phyloP scores from a whole-genome alignment of 1,284 basidiomycete genomes.

The Cutaneotrichosporon daszewskae region DNA sequence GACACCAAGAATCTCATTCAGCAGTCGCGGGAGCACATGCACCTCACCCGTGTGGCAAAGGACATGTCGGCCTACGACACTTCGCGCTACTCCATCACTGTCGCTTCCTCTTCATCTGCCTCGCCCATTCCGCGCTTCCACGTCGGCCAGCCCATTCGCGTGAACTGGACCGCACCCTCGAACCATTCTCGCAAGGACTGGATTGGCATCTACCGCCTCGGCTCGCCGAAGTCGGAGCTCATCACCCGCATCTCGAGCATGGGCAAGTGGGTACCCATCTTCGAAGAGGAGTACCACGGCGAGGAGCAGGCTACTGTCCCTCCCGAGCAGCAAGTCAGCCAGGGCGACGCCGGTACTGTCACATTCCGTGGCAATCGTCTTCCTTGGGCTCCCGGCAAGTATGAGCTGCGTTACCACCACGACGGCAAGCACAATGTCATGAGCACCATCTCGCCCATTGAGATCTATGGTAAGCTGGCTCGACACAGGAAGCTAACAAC shows the following conservation, averaged over 20 bases:
- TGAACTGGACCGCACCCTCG: slow-evolving; percentile 80
- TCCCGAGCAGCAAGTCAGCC: slow-evolving; percentile 23
- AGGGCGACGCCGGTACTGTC: slow-evolving; percentile 59
- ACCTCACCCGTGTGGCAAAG: slow-evolving; percentile 79
- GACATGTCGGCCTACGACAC: slow-evolving; percentile 74
- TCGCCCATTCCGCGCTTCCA: slow-evolving; percentile 59
- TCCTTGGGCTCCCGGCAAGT: slow-evolving; percentile 79
- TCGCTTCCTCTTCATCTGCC: slow-evolving; percentile 49
- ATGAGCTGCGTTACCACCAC: slow-evolving; percentile 78
- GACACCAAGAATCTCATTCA: slow-evolving; percentile 89
- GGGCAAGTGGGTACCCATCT: slow-evolving; percentile 89
- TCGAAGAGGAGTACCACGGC: slow-evolving; percentile 88
- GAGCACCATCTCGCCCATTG: slow-evolving; percentile 71
- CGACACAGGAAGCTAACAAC: no score
- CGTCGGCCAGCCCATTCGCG: slow-evolving; percentile 79
- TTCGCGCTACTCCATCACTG: slow-evolving; percentile 65
- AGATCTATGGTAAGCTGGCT: slow-evolving; percentile 67
- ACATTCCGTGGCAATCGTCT: slow-evolving; percentile 71
- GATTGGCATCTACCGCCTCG: slow-evolving; percentile 91
- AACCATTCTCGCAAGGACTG: slow-evolving; percentile 92
- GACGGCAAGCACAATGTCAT: slow-evolving; percentile 96
- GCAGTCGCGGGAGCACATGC: slow-evolving; percentile 78
- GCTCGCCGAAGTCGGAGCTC: slow-evolving; percentile 72
- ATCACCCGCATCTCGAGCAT: slow-evolving; percentile 81
- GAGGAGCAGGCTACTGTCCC: slow-evolving; percentile 59